phyloP scores from a whole-genome alignment of 2,329 filamentous ascomycete genomes.

The Aspergillus neoniger region DNA sequence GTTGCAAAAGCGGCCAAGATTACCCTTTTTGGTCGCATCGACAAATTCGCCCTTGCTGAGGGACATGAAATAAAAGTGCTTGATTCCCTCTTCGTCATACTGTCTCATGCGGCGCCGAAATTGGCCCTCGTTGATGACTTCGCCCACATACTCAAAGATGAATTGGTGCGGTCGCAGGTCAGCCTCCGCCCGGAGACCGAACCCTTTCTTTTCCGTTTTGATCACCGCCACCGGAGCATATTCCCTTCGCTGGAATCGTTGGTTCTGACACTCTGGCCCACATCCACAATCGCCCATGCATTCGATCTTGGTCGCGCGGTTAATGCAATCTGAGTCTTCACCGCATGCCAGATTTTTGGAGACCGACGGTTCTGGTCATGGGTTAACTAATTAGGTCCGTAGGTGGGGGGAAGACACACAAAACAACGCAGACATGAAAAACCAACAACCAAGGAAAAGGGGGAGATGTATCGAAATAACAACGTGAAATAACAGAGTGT shows the following conservation, averaged over 20 bases:
- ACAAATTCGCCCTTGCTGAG: slow-evolving; percentile 95
- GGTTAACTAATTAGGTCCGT: slow-evolving; percentile 3
- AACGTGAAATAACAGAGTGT: no score
- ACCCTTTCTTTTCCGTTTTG: slow-evolving; percentile 97
- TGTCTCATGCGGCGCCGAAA: slow-evolving; percentile 89
- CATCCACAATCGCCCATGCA: slow-evolving; percentile 87
- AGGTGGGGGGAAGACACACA: slow-evolving; percentile 4
- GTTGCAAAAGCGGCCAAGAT: slow-evolving; percentile 95
- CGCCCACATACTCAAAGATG: slow-evolving; percentile 97
- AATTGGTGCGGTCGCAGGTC: slow-evolving; percentile 83
- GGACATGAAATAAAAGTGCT: slow-evolving; percentile 99
- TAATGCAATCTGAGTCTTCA: slow-evolving; percentile 97
- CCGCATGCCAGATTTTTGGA: slow-evolving; percentile 79
- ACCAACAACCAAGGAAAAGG: no score
- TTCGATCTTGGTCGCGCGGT: slow-evolving; percentile 97
- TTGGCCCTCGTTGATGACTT: slow-evolving; percentile 90
- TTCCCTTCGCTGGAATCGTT: slow-evolving; percentile 86
- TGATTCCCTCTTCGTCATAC: slow-evolving; percentile 95
- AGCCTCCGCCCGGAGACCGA: slow-evolving; percentile 79
- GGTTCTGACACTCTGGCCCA: slow-evolving; percentile 84
- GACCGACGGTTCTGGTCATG: slow-evolving; percentile 49
- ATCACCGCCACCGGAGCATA: slow-evolving; percentile 93
- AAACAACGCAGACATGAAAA: neutral
- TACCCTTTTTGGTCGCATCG: slow-evolving; percentile 94
- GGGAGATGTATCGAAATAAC: no score